Evolutionary conservation across 2,329 filamentous ascomycete species (phyloP).

Genomic region (Aureobasidium subglaciale): DNA sequence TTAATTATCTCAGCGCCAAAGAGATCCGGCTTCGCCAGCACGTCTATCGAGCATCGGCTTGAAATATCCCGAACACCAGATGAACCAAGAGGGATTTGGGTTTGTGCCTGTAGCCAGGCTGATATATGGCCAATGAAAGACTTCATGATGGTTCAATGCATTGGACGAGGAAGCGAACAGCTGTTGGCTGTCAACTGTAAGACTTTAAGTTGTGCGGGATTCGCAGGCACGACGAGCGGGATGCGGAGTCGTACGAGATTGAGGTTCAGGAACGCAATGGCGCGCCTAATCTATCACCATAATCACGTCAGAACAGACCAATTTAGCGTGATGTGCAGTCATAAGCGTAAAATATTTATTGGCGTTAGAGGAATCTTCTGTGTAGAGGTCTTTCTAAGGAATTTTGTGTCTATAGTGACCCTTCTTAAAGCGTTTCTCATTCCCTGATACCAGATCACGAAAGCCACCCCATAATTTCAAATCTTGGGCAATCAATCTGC

Average conservation of each 20-base stretch:
- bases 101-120: constrained; percentile 1
- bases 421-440: constrained; percentile 5
- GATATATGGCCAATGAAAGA: neutral
- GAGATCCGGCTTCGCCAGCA: neutral
- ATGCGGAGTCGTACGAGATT: neutral
- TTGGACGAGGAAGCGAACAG: no score
- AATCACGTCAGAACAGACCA: neutral
- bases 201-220: neutral
- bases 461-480: neutral
- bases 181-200: no score
- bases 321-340: neutral
- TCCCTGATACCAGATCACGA: constrained; percentile 9
- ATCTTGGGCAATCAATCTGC: neutral
- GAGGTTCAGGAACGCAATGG: neutral
- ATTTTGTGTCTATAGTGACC: constrained; percentile 6
- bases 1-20: constrained; percentile 1
- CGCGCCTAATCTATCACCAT: neutral
- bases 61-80: neutral
- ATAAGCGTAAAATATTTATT: neutral
- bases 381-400: neutral
- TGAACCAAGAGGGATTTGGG: neutral
- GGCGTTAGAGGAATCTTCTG: neutral
- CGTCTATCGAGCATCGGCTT: neutral
- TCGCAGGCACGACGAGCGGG: no score
- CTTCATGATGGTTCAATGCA: no score